Evolutionary conservation across 2,329 filamentous ascomycete species (phyloP).

Genomic region (Alternaria longipes): DNA sequence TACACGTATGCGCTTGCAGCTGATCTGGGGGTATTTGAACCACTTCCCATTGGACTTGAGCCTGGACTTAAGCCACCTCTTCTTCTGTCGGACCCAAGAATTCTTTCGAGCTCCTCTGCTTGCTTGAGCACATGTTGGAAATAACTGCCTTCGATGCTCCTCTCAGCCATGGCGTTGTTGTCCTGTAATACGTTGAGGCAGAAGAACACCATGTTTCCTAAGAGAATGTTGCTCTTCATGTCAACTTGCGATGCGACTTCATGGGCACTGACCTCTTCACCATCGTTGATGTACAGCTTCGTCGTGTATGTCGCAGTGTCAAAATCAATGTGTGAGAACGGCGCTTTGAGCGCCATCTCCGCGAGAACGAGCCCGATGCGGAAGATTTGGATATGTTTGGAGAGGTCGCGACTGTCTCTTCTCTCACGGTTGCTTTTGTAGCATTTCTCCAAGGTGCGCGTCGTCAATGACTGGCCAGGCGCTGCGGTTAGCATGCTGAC

Average conservation of each 20-base stretch:
- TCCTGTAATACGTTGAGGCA: conserved; percentile 34
- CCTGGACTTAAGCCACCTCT: conserved; percentile 19
- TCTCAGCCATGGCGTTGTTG: conserved; percentile 25
- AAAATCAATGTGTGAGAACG: conserved; percentile 29
- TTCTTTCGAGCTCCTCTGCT: conserved; percentile 30
- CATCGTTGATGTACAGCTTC: conserved; percentile 26
- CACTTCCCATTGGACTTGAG: conserved; percentile 15
- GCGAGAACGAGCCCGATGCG: conserved; percentile 38
- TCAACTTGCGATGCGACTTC: conserved; percentile 38
- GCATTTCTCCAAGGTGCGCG: conserved; percentile 25
- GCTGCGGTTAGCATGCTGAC: conserved; percentile 34
- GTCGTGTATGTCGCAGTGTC: conserved; percentile 16
- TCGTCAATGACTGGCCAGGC: conserved; percentile 25
- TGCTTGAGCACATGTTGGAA: conserved; percentile 32
- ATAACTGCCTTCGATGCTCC: conserved; percentile 29
- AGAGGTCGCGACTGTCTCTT: conserved; percentile 22
- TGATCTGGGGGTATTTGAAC: conserved; percentile 14
- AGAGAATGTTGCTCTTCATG: conserved; percentile 23
- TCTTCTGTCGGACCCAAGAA: conserved; percentile 20
- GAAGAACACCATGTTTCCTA: conserved; percentile 38
- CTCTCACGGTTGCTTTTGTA: conserved; percentile 11
- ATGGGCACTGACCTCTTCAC: conserved; percentile 25
- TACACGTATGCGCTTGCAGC: background rate
- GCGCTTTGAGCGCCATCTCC: conserved; percentile 32
- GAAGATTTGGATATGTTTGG: conserved; percentile 38